Evolutionary conservation across 805 yeast species (phyloP).

Genomic region (Wickerhamiella parazyma): DNA sequence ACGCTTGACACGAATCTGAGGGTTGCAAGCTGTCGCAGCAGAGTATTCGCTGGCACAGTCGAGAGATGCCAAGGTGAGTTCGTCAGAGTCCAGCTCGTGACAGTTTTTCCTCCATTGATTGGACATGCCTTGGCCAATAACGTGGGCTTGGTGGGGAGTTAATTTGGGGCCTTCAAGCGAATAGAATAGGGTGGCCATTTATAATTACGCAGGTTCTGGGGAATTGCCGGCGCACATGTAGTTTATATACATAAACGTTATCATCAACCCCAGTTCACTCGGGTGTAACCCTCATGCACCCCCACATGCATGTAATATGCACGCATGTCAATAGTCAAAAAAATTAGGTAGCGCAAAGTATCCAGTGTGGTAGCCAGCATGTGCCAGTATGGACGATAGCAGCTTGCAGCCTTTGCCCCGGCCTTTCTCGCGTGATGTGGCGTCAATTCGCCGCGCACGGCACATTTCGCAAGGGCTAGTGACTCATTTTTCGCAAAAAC

Average conservation of each 20-base stretch:
- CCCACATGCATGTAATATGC: neutral
- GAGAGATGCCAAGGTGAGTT: neutral
- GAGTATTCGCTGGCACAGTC: neutral
- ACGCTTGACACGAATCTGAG: too few relatives aligned
- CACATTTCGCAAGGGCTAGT: neutral
- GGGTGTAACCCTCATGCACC: neutral
- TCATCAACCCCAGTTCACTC: neutral
- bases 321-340: too few relatives aligned
- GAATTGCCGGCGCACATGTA: too few relatives aligned
- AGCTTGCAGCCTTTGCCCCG: neutral
- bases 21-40: neutral
- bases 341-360: too few relatives aligned
- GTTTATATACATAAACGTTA: too few relatives aligned
- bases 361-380: too few relatives aligned
- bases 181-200: neutral
- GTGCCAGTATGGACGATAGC: too few relatives aligned
- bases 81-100: neutral
- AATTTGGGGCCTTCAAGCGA: neutral
- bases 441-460: neutral
- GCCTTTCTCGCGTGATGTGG: neutral
- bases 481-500: neutral
- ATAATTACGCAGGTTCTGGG: too few relatives aligned
- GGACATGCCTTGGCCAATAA: neutral
- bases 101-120: neutral
- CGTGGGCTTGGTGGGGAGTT: neutral